These are phyloP conservation scores for Xerocomus minutiporus DNA, from an alignment of 1,284 basidiomycete genomes.

Conservation along the genomic window DNA sequence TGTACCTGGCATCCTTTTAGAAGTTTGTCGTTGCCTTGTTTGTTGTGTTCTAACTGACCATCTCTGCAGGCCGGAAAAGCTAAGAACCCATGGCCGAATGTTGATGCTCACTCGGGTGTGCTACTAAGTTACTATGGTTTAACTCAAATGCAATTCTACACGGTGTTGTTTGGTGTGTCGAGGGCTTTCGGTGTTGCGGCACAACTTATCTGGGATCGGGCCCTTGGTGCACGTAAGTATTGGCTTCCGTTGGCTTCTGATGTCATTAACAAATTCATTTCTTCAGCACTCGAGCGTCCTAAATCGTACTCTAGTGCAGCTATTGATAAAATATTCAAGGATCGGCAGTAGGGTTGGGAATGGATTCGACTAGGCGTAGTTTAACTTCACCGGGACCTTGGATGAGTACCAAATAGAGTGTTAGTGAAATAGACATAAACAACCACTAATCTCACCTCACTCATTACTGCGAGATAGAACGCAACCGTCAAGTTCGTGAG, in stretches of 20 bases:
- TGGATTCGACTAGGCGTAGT: neutral
- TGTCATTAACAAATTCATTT: neutral
- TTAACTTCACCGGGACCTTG: neutral
- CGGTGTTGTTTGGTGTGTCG: constrained; percentile 95
- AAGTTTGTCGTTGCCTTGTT: constrained; percentile 75
- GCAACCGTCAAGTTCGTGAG: constrained; percentile 11
- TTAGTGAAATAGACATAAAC: constrained; percentile 9
- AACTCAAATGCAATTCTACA: constrained; percentile 90
- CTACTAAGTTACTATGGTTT: constrained; percentile 89
- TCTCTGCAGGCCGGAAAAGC: constrained; percentile 89
- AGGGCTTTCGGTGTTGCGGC: constrained; percentile 88
- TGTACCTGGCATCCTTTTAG: constrained; percentile 88
- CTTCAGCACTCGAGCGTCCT: constrained; percentile 74
- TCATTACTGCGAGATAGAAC: neutral
- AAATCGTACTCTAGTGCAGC: constrained; percentile 80
- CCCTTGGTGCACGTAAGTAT: constrained; percentile 81
- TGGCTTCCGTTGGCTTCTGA: neutral
- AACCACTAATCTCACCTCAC: constrained; percentile 6
- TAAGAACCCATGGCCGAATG: constrained; percentile 93
- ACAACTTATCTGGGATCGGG: constrained; percentile 94
- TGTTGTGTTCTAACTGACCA: constrained; percentile 68
- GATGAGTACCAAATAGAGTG: neutral
- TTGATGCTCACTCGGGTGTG: constrained; percentile 96
- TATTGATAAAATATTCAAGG: constrained; percentile 71
- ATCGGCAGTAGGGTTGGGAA: constrained; percentile 34